Conservation (phyloP, 495 filamentous ascomycete genomes). For the Lentithecium fluviatile region DNA sequence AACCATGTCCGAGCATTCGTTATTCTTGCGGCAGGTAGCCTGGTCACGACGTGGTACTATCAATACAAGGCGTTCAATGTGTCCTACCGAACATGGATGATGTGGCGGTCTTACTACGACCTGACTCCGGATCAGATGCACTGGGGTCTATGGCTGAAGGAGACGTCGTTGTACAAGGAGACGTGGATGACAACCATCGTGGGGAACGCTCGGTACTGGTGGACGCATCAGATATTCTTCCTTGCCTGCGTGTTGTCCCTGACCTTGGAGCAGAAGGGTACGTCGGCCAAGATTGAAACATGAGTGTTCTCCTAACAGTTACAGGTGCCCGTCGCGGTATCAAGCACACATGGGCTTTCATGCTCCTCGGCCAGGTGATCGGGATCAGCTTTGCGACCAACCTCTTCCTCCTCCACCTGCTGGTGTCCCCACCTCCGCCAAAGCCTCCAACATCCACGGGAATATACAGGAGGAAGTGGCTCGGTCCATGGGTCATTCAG, state of each 20-base stretch:
- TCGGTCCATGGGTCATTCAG: constrained; percentile 25
- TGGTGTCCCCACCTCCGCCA: constrained; percentile 19
- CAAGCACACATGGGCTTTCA: constrained; percentile 42
- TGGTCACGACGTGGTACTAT: constrained; percentile 34
- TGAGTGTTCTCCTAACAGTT: constrained; percentile 1
- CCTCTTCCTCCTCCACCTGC: constrained; percentile 39
- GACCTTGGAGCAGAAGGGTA: constrained; percentile 30
- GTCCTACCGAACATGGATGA: constrained; percentile 27
- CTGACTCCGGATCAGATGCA: constrained; percentile 12
- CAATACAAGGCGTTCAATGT: constrained; percentile 29
- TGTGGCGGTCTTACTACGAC: constrained; percentile 22
- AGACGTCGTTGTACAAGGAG: constrained; percentile 34
- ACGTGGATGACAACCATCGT: constrained; percentile 33
- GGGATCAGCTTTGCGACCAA: constrained; percentile 42
- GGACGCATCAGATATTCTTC: constrained; percentile 37
- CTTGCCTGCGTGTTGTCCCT: constrained; percentile 27
- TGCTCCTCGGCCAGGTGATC: constrained; percentile 40
- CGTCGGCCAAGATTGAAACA: neutral
- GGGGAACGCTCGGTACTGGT: constrained; percentile 31
- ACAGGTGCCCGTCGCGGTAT: constrained; percentile 34
- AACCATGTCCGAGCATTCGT: constrained; percentile 23
- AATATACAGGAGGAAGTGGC: constrained; percentile 5
- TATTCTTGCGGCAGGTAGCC: constrained; percentile 19
- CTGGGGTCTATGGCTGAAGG: constrained; percentile 31
- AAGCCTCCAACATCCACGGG: neutral